Evolutionary conservation across 805 yeast species (phyloP).

Genomic region (Saturnispora halmiae): DNA sequence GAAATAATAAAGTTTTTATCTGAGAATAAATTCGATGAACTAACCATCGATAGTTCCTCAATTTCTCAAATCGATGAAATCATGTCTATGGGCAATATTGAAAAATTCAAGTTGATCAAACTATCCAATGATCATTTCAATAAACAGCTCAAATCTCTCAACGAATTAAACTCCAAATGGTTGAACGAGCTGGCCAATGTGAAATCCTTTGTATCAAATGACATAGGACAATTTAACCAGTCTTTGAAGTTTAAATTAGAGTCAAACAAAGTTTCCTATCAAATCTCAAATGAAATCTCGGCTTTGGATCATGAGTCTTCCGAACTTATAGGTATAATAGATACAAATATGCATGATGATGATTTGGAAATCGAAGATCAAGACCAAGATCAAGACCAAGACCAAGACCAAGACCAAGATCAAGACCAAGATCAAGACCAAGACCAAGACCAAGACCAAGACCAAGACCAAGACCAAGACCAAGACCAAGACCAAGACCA

Average conservation of each 20-base stretch:
- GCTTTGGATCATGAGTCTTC: too few species aligned
- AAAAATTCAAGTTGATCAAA: conserved; percentile 24
- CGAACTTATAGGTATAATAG: too few species aligned
- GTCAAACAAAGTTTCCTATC: too few species aligned
- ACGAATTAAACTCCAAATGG: conserved; percentile 24
- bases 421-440: conserved; percentile 7
- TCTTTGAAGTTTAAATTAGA: conserved; percentile 11
- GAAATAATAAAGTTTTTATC: conserved; percentile 4
- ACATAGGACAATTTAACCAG: conserved; percentile 14
- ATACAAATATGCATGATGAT: neutral
- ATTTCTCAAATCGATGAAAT: neutral
- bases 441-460: conserved; percentile 1
- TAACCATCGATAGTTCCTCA: conserved; percentile 5
- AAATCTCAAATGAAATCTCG: too few species aligned
- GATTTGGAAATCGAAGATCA: conserved; percentile 13
- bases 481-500: conserved; percentile 12
- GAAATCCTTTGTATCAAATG: conserved; percentile 19
- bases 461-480: conserved; percentile 11
- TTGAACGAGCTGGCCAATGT: conserved; percentile 18
- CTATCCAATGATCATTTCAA: conserved; percentile 21
- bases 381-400: conserved; percentile 12
- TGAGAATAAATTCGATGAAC: conserved; percentile 2
- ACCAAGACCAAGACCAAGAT: conserved; percentile 10
- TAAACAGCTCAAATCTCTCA: conserved; percentile 19
- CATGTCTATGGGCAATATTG: conserved; percentile 14